Evolutionary conservation across 345 rosid genomes (phyloP).

Genomic region (Brassica incana): DNA sequence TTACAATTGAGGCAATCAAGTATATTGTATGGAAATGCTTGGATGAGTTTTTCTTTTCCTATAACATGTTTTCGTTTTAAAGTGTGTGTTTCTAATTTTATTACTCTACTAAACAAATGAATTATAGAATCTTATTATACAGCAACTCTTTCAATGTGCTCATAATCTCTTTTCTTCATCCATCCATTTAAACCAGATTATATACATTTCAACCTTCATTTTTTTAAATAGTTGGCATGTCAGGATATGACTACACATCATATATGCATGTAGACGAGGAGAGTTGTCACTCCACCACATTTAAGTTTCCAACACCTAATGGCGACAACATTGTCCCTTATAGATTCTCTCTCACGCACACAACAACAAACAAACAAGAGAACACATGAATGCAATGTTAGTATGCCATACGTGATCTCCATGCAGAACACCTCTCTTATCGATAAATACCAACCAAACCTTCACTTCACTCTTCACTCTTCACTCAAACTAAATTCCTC

Average conservation of each 20-base stretch:
- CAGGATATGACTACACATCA: slow-evolving; percentile 16
- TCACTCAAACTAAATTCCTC: background rate
- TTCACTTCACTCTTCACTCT: background rate
- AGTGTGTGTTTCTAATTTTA: no score
- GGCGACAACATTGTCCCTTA: background rate
- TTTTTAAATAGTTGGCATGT: background rate
- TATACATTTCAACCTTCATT: background rate
- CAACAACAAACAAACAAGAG: background rate
- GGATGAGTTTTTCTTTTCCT: no score
- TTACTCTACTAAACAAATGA: no score
- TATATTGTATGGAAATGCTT: no score
- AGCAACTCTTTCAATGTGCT: background rate
- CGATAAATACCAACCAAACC: background rate
- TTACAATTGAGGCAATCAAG: no score
- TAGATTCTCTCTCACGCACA: background rate
- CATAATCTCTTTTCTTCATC: background rate
- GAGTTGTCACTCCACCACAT: slow-evolving; percentile 21
- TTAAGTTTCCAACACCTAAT: background rate
- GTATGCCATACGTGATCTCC: slow-evolving; percentile 9
- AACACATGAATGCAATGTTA: background rate
- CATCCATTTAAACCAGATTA: background rate
- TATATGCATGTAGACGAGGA: slow-evolving; percentile 19
- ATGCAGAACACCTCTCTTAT: no score
- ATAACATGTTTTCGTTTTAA: no score
- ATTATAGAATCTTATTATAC: background rate